Conservation (phyloP, 2,329 filamentous ascomycete species). For the Pseudocercospora crystallina region DNA sequence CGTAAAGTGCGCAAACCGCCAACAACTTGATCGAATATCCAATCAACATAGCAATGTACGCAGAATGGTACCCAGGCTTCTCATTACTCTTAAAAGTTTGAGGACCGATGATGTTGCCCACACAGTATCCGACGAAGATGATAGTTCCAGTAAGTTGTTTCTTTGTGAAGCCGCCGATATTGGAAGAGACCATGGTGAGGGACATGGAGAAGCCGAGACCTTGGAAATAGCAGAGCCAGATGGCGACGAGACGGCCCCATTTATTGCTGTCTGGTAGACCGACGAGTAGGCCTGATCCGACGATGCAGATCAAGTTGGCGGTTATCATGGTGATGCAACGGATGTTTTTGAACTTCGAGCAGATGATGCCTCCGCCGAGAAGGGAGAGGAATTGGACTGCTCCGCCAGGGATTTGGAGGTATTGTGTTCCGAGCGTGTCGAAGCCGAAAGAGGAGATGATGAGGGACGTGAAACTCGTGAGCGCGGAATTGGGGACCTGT, state of each 20-base stretch:
- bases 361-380: conserved; percentile 52
- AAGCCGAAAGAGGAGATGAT: conserved; percentile 51
- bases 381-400: conserved; percentile 58
- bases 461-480: conserved; percentile 55
- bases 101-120: conserved; percentile 53
- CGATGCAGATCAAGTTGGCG: conserved; percentile 57
- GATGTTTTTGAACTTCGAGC: conserved; percentile 53
- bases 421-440: conserved; percentile 54
- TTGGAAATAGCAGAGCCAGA: conserved; percentile 59
- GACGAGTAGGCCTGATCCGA: conserved; percentile 54
- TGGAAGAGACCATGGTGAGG: conserved; percentile 54
- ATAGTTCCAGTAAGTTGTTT: conserved; percentile 52
- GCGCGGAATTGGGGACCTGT: conserved; percentile 57
- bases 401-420: conserved; percentile 61
- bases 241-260: conserved; percentile 58
- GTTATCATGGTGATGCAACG: conserved; percentile 58
- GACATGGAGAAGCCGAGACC: conserved; percentile 55
- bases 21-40: conserved; percentile 56
- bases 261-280: conserved; percentile 52
- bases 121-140: conserved; percentile 42
- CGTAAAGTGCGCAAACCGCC: conserved; percentile 52
- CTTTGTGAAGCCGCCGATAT: conserved; percentile 57
- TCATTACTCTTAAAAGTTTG: conserved; percentile 54
- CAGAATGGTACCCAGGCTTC: conserved; percentile 50
- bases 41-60: conserved; percentile 57